Percentiles rank a stretch among this genome's conserved stretches.
Conservation (phyloP, 163 green algal species). For the Scenedesmus sp. region DNA sequence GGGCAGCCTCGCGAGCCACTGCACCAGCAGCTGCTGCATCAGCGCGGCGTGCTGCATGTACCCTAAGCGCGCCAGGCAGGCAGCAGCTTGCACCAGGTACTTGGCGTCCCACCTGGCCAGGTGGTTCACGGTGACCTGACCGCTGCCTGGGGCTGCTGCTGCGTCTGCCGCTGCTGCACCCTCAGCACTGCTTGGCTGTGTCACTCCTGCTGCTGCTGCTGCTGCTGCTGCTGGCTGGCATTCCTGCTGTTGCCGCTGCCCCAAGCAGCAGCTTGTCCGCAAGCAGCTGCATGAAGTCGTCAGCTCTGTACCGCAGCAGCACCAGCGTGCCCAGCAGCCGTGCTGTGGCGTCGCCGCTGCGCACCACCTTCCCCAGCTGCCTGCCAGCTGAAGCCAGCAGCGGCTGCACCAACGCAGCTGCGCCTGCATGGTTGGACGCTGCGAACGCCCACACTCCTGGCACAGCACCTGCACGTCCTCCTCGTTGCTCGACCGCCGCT, state of each 20-base stretch:
- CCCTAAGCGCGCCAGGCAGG: neutral
- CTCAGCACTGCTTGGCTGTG: neutral
- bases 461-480: neutral
- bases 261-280: neutral
- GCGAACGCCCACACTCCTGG: constrained; percentile 38
- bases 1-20: neutral
- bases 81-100: neutral
- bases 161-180: neutral
- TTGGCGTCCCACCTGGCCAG: constrained; percentile 24
- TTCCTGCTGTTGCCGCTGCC: neutral
- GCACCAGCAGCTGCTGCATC: constrained; percentile 6
- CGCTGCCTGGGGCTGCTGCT: neutral
- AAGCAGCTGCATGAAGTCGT: constrained; percentile 13
- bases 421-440: neutral
- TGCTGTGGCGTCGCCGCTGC: constrained; percentile 11
- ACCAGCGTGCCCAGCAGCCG: constrained; percentile 15
- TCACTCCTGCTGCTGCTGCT: constrained; percentile 9
- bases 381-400: neutral
- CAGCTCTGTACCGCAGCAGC: constrained; percentile 3
- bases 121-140: neutral
- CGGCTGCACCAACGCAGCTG: neutral
- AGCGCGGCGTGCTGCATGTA: neutral
- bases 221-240: neutral
- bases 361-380: neutral
- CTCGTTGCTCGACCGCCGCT: neutral